Conservation (phyloP, 2,329 filamentous ascomycete genomes). For the Amesomyces nigricolor region DNA sequence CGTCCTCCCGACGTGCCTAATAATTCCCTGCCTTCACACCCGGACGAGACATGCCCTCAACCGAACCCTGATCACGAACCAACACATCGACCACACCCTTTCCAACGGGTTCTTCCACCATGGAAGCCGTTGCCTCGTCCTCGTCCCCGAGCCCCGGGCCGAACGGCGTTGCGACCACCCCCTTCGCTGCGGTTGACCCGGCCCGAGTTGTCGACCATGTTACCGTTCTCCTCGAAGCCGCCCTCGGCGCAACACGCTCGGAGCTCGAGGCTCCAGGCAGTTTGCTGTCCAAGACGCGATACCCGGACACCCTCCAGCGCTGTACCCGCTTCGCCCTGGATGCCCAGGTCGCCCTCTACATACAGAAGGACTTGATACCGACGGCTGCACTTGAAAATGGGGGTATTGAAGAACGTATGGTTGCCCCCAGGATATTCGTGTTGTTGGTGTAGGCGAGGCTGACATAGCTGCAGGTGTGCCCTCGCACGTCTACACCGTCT, state of each 20-base stretch:
- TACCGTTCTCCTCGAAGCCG: slow-evolving; percentile 62
- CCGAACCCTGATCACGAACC: slow-evolving; percentile 10
- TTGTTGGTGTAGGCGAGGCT: slow-evolving; percentile 21
- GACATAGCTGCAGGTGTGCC: slow-evolving; percentile 25
- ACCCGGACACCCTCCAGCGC: slow-evolving; percentile 76
- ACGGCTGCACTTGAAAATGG: slow-evolving; percentile 48
- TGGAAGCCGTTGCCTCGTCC: slow-evolving; percentile 33
- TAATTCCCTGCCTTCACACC: background rate
- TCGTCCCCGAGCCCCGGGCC: slow-evolving; percentile 38
- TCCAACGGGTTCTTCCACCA: slow-evolving; percentile 8
- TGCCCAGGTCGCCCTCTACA: slow-evolving; percentile 79
- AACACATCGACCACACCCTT: background rate
- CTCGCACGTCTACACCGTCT: slow-evolving; percentile 70
- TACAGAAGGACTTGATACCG: slow-evolving; percentile 71
- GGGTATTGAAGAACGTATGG: slow-evolving; percentile 41
- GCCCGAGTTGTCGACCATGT: slow-evolving; percentile 66
- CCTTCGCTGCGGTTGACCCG: slow-evolving; percentile 59
- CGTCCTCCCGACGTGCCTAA: background rate
- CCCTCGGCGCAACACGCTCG: slow-evolving; percentile 66
- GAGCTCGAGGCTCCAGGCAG: slow-evolving; percentile 80
- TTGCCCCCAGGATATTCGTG: background rate
- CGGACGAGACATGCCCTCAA: slow-evolving; percentile 18
- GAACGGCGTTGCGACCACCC: slow-evolving; percentile 42
- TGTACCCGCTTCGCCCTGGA: slow-evolving; percentile 88
- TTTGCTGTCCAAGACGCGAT: slow-evolving; percentile 66